Conservation (phyloP, 83 land plant species). For the Picea engelmannii region DNA sequence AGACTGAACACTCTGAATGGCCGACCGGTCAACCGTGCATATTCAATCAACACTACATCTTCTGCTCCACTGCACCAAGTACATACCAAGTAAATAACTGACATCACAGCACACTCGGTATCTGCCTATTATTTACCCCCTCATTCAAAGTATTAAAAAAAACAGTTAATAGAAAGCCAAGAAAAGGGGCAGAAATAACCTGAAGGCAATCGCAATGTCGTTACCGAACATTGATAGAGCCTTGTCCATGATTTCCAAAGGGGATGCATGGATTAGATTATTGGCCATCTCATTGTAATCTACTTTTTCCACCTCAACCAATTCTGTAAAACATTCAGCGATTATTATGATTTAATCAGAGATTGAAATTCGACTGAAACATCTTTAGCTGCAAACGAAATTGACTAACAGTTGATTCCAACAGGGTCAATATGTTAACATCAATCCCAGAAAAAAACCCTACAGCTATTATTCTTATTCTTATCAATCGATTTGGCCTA, state of each 20-base stretch:
- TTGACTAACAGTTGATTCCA: too few relatives aligned
- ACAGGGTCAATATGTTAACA: too few relatives aligned
- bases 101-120: background rate
- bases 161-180: too few relatives aligned
- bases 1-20: slow-evolving; percentile 94
- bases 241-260: slow-evolving; percentile 85
- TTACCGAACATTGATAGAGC: slow-evolving; percentile 83
- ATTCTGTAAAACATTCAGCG: slow-evolving; percentile 7
- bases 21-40: slow-evolving; percentile 83
- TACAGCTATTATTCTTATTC: too few relatives aligned
- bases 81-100: background rate
- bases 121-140: background rate
- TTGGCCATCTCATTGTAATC: slow-evolving; percentile 59
- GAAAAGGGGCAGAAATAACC: background rate
- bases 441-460: too few relatives aligned
- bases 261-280: slow-evolving; percentile 69
- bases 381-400: too few relatives aligned
- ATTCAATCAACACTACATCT: slow-evolving; percentile 95
- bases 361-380: too few relatives aligned
- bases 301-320: slow-evolving; percentile 30
- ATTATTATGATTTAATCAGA: too few relatives aligned
- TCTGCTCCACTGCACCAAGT: slow-evolving; percentile 85
- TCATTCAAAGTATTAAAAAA: background rate
- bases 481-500: too few relatives aligned
- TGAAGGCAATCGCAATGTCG: slow-evolving; percentile 94